Base-by-base conservation (phyloP, 2,329 filamentous ascomycete species). In the Fusarium stilboides region DNA sequence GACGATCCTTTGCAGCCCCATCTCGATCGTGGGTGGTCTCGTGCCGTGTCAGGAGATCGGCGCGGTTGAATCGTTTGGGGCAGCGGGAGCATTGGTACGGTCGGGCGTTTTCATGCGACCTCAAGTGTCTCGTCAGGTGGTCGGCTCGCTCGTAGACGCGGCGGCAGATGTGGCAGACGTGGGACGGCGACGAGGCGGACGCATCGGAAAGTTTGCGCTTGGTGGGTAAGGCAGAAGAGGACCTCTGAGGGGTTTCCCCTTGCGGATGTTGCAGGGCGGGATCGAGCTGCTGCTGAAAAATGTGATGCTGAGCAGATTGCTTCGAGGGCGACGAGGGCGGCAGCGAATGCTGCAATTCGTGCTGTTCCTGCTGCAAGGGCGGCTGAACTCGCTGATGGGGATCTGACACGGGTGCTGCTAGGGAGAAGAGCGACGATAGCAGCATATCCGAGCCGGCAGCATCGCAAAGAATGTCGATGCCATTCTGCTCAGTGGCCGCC, bases 1-100 rank as follows among this genome's bases (percentile, higher is more conserved):
- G 72, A 20, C 70, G 72, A 40, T 72, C 72, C 37, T 74, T 74
- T 42, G 72, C 56, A 24, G 63, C 50, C 24, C 72, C 72, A 69
- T 74, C 72, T 62, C 72, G 72, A 55, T 74, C 72, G 55, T 74
- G 72, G 7, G 72, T 74, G 26, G 72, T 74, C 57, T 74, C 72
- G 26, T 74, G 72, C 34, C 72, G 65, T 22, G 72, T 74, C 20
- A 74, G 52, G 28, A 74, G 69, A 51, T 74, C 72, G 17, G 72
- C 72, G 46, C 72, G 72, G 24, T 74, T 74, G 50, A 74, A 74
- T 19, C 72, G 70, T 57, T 74, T 74, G 12, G 72, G 72, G 17
- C 72, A 74, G 46, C 72, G 72, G 50, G 70, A 74, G 39, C 72
- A 74, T 64, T 74, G 72, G 34, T 74, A 74, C 13, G 72, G 72